These are phyloP conservation scores for Neoascochyta sp. DNA, from an alignment of 2,329 filamentous ascomycete species.

Conservation along the genomic window DNA sequence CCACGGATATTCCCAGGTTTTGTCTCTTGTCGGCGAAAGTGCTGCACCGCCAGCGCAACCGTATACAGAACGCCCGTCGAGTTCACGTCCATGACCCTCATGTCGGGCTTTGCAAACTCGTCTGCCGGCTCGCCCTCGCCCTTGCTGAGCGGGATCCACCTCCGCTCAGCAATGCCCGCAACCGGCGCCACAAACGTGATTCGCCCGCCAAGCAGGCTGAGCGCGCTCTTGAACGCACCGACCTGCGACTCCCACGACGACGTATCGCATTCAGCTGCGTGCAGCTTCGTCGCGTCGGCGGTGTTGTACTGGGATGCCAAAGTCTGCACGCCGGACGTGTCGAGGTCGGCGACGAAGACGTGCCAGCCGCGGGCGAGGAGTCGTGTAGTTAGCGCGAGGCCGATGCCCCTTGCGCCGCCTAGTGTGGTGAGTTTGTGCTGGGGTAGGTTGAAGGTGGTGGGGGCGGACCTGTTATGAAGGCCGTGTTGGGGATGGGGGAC, in stretches of 20 bases:
- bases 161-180: slow-evolving; percentile 42
- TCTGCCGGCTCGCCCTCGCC: slow-evolving; percentile 13
- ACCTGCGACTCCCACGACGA: slow-evolving; percentile 39
- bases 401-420: slow-evolving; percentile 35
- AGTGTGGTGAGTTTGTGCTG: no score
- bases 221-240: slow-evolving; percentile 34
- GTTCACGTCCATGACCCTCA: slow-evolving; percentile 41
- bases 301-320: slow-evolving; percentile 19
- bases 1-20: slow-evolving; percentile 29
- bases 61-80: slow-evolving; percentile 45
- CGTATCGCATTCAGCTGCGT: slow-evolving; percentile 31
- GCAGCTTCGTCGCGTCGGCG: slow-evolving; percentile 4
- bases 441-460: no score
- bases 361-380: slow-evolving; percentile 39
- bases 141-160: slow-evolving; percentile 30
- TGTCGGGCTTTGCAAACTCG: slow-evolving; percentile 39
- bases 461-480: no score
- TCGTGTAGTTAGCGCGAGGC: slow-evolving; percentile 28
- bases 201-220: slow-evolving; percentile 33
- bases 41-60: slow-evolving; percentile 42
- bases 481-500: no score
- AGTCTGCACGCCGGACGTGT: slow-evolving; percentile 23
- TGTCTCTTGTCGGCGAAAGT: slow-evolving; percentile 41
- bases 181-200: slow-evolving; percentile 43
- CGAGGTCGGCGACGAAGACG: slow-evolving; percentile 48